These are phyloP conservation scores for Penicillium alfredii DNA, from an alignment of 495 filamentous ascomycete species.

Conservation along the genomic window DNA sequence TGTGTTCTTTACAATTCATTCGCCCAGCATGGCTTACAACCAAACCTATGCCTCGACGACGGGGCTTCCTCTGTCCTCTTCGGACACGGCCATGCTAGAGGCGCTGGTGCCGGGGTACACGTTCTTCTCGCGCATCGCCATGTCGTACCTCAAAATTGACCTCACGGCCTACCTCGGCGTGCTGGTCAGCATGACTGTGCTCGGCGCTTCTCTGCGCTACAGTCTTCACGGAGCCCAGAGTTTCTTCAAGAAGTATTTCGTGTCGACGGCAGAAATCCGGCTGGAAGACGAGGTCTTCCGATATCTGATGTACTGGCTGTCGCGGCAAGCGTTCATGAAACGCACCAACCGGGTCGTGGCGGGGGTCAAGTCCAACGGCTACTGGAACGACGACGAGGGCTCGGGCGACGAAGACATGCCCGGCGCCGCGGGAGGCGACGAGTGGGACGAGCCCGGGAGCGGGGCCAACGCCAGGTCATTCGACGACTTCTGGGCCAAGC, in stretches of 20 bases:
- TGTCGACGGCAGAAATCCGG: conserved; percentile 57
- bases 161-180: conserved; percentile 63
- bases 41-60: conserved; percentile 18
- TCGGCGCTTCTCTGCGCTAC: conserved; percentile 49
- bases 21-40: conserved; percentile 21
- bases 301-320: conserved; percentile 65
- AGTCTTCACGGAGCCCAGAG: conserved; percentile 37
- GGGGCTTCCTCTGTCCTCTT: conserved; percentile 6
- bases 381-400: conserved; percentile 40
- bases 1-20: too few relatives aligned
- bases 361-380: conserved; percentile 50
- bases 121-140: conserved; percentile 52
- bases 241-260: conserved; percentile 24
- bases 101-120: conserved; percentile 70
- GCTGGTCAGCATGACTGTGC: conserved; percentile 43
- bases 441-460: conserved; percentile 2
- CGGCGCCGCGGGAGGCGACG: conserved; percentile 24
- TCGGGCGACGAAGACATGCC: conserved; percentile 42
- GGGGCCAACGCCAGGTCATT: conserved; percentile 10
- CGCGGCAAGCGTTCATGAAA: conserved; percentile 53
- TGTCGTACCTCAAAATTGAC: conserved; percentile 61
- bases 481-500: conserved; percentile 45
- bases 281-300: conserved; percentile 64
- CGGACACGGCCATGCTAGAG: conserved; percentile 54
- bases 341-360: conserved; percentile 55